Conservation (phyloP, 352 stramenopile species). For the Phytophthora multivora region DNA sequence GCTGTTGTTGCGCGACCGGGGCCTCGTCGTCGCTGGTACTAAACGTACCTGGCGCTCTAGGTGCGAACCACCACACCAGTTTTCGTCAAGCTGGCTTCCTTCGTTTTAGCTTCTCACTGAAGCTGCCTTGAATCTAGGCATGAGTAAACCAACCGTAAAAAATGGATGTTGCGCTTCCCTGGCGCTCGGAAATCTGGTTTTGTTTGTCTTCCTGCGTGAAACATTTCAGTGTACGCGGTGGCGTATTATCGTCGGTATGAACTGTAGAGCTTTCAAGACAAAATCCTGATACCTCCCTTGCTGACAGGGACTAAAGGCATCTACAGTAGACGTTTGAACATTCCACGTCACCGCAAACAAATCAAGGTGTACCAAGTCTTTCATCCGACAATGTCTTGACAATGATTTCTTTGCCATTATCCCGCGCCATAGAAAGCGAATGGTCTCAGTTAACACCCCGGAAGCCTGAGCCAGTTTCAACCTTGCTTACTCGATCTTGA, state of each 20-base stretch:
- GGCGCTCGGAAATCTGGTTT: neutral
- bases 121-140: neutral
- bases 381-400: too few species aligned
- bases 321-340: too few species aligned
- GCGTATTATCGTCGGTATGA: too few species aligned
- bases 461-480: neutral
- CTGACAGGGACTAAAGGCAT: too few species aligned
- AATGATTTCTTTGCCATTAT: neutral
- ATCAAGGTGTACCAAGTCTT: too few species aligned
- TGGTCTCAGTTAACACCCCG: neutral
- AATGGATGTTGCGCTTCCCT: slow-evolving; percentile 12
- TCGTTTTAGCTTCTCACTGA: slow-evolving; percentile 3
- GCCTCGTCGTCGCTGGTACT: slow-evolving; percentile 21
- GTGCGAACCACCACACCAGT: neutral
- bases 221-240: too few species aligned
- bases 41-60: neutral
- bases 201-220: neutral
- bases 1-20: slow-evolving; percentile 26
- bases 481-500: slow-evolving; percentile 63
- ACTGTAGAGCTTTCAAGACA: too few species aligned
- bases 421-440: too few species aligned
- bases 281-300: too few species aligned
- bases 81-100: neutral
- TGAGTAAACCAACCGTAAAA: slow-evolving; percentile 12
- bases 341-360: too few species aligned